Evolutionary conservation across 345 rosid species (phyloP), one percentile per base, ranked within the genome.

Genomic region (Leavenworthia alabamica): DNA sequence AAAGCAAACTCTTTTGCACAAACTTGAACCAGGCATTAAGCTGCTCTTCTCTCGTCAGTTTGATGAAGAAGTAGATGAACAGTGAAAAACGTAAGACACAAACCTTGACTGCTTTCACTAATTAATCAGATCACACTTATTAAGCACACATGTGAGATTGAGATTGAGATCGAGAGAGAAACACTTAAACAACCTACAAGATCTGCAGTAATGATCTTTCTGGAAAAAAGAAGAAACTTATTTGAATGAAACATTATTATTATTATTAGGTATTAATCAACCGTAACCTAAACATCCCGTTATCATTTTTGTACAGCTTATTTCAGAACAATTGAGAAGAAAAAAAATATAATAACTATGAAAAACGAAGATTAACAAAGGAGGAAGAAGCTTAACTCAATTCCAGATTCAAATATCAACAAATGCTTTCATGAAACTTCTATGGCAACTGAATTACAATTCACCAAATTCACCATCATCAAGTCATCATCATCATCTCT

Each of bases 401-500:
- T 35, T 52, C 40, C 60, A 5, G 67, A 47, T 62, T 68, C 57
- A 65, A 54, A 65, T 65, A 64, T 54, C 23, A 45, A 55, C 70
- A 54, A 10, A 6, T 41, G 28, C 42, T 28, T 8, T 14, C n/a
- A n/a, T n/a, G 53, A 28, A 33, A 41, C 62, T 43, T 31, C 29
- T 43, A 32, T 54, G 31, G 70, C 46, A 54, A 48, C 19, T 58
- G 59, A 59, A 68, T 23, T 20, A 59, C 66, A 35, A 7, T n/a
- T n/a, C n/a, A n/a, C n/a, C n/a, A n/a, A n/a, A n/a, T n/a, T n/a
- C n/a, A n/a, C n/a, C n/a, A n/a, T n/a, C n/a, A n/a, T n/a, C n/a
- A n/a, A n/a, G n/a, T n/a, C n/a, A 48, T 47, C 64, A 57, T 66
- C 44, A 47, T 45, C 67, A 70, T 62, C 64, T 56, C 60, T 71